phyloP scores from a whole-genome alignment of 192 early-diverging fungal species.

The Polychytrium aggregatum region DNA sequence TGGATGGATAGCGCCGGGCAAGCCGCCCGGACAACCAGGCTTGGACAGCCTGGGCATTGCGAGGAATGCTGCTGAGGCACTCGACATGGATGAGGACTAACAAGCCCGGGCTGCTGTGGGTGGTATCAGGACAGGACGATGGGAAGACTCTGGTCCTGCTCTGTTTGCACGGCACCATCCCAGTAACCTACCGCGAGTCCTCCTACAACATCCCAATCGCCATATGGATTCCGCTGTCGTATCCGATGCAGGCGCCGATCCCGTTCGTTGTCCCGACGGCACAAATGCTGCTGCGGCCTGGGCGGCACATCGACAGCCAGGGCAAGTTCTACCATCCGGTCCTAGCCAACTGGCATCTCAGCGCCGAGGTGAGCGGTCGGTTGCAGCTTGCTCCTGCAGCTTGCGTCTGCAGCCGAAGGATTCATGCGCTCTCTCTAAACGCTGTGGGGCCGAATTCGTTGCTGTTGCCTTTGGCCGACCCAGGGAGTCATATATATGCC shows the following conservation, averaged over 20 bases:
- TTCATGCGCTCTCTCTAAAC: too few relatives aligned
- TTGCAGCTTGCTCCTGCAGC: too few relatives aligned
- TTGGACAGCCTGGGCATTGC: neutral
- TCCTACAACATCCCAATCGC: constrained; percentile 89
- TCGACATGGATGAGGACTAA: constrained; percentile 2
- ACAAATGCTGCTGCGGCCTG: constrained; percentile 70
- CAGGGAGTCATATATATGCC: too few relatives aligned
- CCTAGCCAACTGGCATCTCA: constrained; percentile 59
- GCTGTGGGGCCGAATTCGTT: too few relatives aligned
- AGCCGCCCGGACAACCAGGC: neutral
- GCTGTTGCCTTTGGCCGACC: too few relatives aligned
- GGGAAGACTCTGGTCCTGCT: constrained; percentile 50
- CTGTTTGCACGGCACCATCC: constrained; percentile 78
- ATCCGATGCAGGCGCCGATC: constrained; percentile 70
- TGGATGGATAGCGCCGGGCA: neutral
- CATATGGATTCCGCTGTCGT: constrained; percentile 75
- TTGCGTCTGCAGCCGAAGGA: too few relatives aligned
- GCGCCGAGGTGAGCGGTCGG: constrained; percentile 26
- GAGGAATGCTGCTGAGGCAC: neutral
- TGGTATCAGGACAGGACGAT: constrained; percentile 29
- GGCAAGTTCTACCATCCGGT: constrained; percentile 80
- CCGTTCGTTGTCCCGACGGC: constrained; percentile 80
- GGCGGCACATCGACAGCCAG: constrained; percentile 72
- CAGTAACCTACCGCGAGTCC: constrained; percentile 64
- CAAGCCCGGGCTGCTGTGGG: constrained; percentile 2